These are phyloP conservation scores for Porodaedalea pini DNA, from an alignment of 1,284 basidiomycete species.

Conservation along the genomic window DNA sequence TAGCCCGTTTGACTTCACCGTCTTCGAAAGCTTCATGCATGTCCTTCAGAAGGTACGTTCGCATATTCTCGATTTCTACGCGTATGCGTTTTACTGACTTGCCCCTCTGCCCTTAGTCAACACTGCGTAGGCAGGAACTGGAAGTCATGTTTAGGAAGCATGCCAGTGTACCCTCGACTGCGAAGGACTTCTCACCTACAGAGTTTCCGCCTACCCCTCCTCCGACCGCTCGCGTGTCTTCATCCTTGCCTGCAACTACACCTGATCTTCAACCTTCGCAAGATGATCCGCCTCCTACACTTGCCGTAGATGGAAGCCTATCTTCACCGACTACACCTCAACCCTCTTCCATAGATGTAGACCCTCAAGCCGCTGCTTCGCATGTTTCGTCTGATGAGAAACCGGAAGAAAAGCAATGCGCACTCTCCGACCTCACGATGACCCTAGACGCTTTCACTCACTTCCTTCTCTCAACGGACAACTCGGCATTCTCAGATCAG, in stretches of 20 bases:
- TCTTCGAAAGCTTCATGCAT: conserved; percentile 67
- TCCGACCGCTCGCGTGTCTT: conserved; percentile 22
- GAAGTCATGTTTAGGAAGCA: conserved; percentile 56
- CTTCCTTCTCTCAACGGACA: conserved; percentile 73
- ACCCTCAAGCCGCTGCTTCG: conserved; percentile 29
- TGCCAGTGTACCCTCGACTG: conserved; percentile 28
- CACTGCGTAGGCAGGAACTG: conserved; percentile 43
- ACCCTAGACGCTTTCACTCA: conserved; percentile 63
- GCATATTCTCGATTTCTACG: conserved; percentile 11
- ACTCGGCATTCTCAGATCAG: conserved; percentile 51
- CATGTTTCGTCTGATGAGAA: conserved; percentile 26
- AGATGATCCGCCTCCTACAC: conserved; percentile 19
- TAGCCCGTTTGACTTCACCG: conserved; percentile 47
- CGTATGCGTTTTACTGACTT: conserved; percentile 14
- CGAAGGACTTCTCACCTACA: conserved; percentile 16
- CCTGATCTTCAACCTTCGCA: conserved; percentile 13
- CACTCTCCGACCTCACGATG: conserved; percentile 32
- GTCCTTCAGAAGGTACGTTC: conserved; percentile 57
- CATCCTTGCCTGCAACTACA: not conserved
- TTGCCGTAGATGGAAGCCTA: not conserved
- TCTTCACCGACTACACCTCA: conserved; percentile 3
- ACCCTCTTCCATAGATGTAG: conserved; percentile 19
- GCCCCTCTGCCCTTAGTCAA: conserved; percentile 41
- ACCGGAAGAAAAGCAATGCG: conserved; percentile 20
- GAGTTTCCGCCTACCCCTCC: conserved; percentile 14